phyloP scores from a whole-genome alignment of 805 yeast species.

The Candida corydali region DNA sequence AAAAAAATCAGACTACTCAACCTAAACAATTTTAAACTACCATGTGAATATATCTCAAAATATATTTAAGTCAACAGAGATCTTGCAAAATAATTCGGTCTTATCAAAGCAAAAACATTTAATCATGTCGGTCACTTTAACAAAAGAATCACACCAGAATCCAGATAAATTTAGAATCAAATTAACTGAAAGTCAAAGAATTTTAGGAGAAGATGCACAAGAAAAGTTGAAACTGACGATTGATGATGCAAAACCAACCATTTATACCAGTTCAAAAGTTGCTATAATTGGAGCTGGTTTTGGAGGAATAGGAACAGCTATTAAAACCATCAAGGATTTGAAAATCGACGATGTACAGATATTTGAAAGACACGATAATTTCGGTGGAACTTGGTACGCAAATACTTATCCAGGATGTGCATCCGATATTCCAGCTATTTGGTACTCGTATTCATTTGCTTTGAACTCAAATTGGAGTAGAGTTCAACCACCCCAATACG shows the following conservation, averaged over 20 bases:
- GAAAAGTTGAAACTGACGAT: conserved; percentile 5
- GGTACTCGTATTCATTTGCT: conserved; percentile 28
- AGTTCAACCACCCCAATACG: conserved; percentile 39
- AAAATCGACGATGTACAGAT: conserved; percentile 25
- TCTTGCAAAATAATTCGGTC: too few relatives aligned
- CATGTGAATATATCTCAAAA: too few relatives aligned
- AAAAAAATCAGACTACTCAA: too few relatives aligned
- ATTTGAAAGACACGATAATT: conserved; percentile 35
- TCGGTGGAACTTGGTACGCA: conserved; percentile 45
- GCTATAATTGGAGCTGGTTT: conserved; percentile 40
- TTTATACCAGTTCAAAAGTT: conserved; percentile 23
- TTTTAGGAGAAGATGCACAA: conserved; percentile 20
- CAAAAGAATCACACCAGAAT: conserved; percentile 25
- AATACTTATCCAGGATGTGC: conserved; percentile 44
- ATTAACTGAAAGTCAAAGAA: conserved; percentile 21
- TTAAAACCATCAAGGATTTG: conserved; percentile 22
- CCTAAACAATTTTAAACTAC: too few relatives aligned
- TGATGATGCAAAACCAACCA: conserved; percentile 12
- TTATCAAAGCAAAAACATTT: too few relatives aligned
- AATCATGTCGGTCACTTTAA: conserved; percentile 14
- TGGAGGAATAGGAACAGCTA: conserved; percentile 32
- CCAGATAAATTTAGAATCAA: conserved; percentile 22
- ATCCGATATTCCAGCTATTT: conserved; percentile 27
- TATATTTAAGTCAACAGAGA: too few relatives aligned
- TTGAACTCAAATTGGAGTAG: conserved; percentile 27